Conservation (phyloP, 1,284 basidiomycete species). For the Moesziomyces globuligerus region DNA sequence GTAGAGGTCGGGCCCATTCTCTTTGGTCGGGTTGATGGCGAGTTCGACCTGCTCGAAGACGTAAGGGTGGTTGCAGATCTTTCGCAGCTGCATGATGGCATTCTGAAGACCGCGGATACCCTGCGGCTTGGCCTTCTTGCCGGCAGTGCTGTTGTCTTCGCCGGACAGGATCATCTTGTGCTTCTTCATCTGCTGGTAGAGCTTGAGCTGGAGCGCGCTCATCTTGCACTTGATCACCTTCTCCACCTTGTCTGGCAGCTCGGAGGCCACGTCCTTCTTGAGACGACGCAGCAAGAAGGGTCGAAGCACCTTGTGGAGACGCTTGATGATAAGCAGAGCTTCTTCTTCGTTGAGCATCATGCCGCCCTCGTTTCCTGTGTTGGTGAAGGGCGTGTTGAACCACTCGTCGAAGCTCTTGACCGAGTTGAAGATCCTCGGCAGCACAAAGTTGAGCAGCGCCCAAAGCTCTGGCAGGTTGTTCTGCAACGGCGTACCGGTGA, state of each 20-base stretch:
- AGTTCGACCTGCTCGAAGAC: slow-evolving; percentile 95
- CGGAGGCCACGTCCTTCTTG: slow-evolving; percentile 98
- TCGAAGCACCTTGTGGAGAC: slow-evolving; percentile 96
- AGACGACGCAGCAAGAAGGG: slow-evolving; percentile 95
- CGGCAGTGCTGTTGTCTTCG: slow-evolving; percentile 52
- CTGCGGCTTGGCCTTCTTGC: slow-evolving; percentile 62
- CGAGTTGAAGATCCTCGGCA: slow-evolving; percentile 99
- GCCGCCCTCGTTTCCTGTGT: slow-evolving; percentile 80
- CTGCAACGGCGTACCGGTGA: slow-evolving; percentile 97
- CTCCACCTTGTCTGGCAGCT: slow-evolving; percentile 98
- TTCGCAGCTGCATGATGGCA: slow-evolving; percentile 97
- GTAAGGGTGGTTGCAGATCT: slow-evolving; percentile 87
- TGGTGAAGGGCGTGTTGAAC: slow-evolving; percentile 99
- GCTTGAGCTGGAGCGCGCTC: slow-evolving; percentile 90
- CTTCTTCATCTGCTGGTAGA: slow-evolving; percentile 98
- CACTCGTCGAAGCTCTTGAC: slow-evolving; percentile 99
- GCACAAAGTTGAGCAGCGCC: slow-evolving; percentile 96
- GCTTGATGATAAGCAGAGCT: slow-evolving; percentile 94
- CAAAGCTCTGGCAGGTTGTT: slow-evolving; percentile 99
- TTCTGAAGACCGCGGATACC: slow-evolving; percentile 78
- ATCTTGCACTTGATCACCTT: slow-evolving; percentile 99
- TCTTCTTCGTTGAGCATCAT: slow-evolving; percentile 99
- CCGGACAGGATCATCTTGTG: slow-evolving; percentile 81
- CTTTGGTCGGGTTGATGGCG: slow-evolving; percentile 82
- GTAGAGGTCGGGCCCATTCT: slow-evolving; percentile 81